A percentile compares a stretch with the other conserved stretches of the same genome.
Conservation (phyloP, 306 rosid species). For the Boehmeria nivea region DNA sequence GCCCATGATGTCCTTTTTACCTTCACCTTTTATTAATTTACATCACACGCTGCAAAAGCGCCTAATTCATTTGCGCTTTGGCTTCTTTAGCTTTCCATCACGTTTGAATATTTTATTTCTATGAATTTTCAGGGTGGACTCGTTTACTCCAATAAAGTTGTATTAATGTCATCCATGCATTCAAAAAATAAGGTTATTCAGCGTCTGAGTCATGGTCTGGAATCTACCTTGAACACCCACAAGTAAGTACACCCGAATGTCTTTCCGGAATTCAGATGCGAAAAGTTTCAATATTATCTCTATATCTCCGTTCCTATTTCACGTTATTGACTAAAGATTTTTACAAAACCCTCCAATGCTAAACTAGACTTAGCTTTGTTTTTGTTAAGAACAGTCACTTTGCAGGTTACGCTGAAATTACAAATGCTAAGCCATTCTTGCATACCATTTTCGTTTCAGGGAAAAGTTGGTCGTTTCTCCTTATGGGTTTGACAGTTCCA, state of each 20-base stretch:
- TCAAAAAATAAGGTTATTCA: constrained; percentile 53
- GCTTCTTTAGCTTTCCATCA: constrained; percentile 16
- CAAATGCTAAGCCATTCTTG: neutral
- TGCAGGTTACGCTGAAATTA: neutral
- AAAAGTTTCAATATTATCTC: constrained; percentile 1
- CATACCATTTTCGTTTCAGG: constrained; percentile 32
- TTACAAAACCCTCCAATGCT: neutral
- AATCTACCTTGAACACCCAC: constrained; percentile 58
- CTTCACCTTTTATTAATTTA: neutral
- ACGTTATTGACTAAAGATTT: constrained; percentile 7
- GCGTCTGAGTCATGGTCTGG: constrained; percentile 54
- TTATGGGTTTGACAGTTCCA: constrained; percentile 58
- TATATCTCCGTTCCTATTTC: neutral
- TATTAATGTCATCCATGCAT: constrained; percentile 57
- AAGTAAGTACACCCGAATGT: constrained; percentile 40
- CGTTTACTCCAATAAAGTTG: constrained; percentile 72
- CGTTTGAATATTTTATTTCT: constrained; percentile 10
- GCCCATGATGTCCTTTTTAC: neutral
- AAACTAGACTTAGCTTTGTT: neutral
- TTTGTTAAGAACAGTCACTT: neutral
- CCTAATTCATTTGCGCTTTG: no score
- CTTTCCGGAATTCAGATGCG: constrained; percentile 15
- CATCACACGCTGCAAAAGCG: no score
- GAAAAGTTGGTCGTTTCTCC: constrained; percentile 66
- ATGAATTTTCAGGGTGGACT: constrained; percentile 71